Evolutionary conservation across 306 rosid species (phyloP).

Genomic region (Oxytropis ochrocephala): DNA sequence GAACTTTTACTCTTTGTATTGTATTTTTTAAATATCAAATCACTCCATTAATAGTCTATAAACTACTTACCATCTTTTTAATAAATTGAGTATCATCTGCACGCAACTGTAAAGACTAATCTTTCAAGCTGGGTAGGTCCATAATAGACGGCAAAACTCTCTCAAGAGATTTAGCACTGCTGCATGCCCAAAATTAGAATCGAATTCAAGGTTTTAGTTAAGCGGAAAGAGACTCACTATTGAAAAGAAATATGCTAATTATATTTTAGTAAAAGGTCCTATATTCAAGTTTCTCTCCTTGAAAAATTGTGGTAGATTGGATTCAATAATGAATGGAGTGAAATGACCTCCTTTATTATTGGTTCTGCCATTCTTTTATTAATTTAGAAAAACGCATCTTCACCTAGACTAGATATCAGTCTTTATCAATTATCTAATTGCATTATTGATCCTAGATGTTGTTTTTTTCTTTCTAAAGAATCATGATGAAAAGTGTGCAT

Average conservation of each 20-base stretch:
- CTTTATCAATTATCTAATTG: not conserved
- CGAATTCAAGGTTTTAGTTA: too few relatives aligned
- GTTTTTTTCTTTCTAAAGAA: not conserved
- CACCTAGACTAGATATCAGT: not conserved
- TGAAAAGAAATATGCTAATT: too few relatives aligned
- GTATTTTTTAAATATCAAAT: not conserved
- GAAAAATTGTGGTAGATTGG: not conserved
- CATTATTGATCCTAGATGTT: not conserved
- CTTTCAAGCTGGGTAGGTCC: too few relatives aligned
- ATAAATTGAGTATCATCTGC: too few relatives aligned
- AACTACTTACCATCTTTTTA: too few relatives aligned
- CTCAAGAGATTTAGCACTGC: too few relatives aligned
- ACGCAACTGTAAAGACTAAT: too few relatives aligned
- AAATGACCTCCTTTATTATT: conserved; percentile 1
- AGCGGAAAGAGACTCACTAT: too few relatives aligned
- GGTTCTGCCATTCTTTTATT: not conserved
- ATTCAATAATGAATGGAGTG: not conserved
- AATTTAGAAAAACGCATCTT: not conserved
- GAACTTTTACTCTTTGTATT: not conserved
- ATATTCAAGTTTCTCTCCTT: not conserved
- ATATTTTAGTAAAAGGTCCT: not conserved
- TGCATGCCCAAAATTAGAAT: too few relatives aligned
- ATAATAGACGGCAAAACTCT: too few relatives aligned
- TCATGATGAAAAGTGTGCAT: not conserved
- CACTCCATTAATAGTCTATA: not conserved